Percentiles rank a stretch among this genome's conserved stretches.
Evolutionary conservation across 305 asterid species (phyloP).

Genomic region (Solanum hybrid): DNA sequence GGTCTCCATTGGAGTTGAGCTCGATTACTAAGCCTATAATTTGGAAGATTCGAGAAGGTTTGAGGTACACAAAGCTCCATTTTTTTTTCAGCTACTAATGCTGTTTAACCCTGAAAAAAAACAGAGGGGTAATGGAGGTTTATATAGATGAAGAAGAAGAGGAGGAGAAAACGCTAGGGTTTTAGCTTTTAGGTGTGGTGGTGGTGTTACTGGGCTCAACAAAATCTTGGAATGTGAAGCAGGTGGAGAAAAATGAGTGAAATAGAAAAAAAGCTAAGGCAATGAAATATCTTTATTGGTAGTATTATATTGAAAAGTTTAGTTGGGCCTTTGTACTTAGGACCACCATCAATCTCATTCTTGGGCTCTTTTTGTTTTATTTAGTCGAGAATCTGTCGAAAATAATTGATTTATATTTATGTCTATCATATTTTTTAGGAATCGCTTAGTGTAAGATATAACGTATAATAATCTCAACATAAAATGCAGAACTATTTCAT

Average conservation of each 20-base stretch:
- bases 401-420: not conserved
- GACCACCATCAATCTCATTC: not conserved
- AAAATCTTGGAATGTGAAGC: not conserved
- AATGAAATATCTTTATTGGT: not conserved
- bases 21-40: not conserved
- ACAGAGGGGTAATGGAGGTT: not conserved
- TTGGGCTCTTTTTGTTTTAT: not conserved
- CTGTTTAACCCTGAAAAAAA: not conserved
- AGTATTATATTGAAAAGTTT: not conserved
- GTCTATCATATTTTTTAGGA: no score
- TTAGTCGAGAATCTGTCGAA: not conserved
- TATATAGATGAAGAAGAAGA: not conserved
- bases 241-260: conserved; percentile 2
- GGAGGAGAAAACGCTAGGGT: not conserved
- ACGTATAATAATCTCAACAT: no score
- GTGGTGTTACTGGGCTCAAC: not conserved
- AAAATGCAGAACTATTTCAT: no score
- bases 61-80: conserved; percentile 1
- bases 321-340: not conserved
- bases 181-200: not conserved
- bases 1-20: not conserved
- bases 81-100: not conserved
- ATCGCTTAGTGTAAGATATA: no score
- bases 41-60: not conserved
- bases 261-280: not conserved